phyloP scores from a whole-genome alignment of 2,329 filamentous ascomycete species.

The Elsinoe fawcettii region DNA sequence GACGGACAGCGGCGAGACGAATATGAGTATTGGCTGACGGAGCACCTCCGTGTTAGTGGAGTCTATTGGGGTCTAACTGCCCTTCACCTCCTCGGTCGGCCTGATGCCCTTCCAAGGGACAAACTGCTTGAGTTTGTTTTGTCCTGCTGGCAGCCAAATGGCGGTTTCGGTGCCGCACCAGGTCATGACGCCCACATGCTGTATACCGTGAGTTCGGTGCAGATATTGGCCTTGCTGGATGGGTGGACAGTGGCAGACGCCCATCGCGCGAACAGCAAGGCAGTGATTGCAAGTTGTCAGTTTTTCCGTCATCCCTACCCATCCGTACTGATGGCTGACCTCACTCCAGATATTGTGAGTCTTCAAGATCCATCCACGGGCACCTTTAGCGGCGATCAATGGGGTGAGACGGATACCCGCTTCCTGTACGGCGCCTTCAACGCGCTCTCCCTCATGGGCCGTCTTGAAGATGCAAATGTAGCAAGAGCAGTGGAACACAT shows the following conservation, averaged over 20 bases:
- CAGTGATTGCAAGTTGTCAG: conserved; percentile 72
- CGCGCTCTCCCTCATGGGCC: conserved; percentile 72
- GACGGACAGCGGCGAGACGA: conserved; percentile 69
- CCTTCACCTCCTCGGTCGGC: conserved; percentile 72
- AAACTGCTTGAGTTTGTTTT: conserved; percentile 89
- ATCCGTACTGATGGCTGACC: not conserved
- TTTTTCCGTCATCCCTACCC: not conserved
- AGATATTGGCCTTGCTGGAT: conserved; percentile 81
- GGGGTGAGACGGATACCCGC: conserved; percentile 91
- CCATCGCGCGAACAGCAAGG: conserved; percentile 57
- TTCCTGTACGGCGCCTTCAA: conserved; percentile 90
- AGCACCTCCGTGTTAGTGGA: conserved; percentile 90
- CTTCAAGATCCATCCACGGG: conserved; percentile 76
- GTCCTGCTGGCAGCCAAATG: conserved; percentile 80
- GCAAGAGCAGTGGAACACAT: conserved; percentile 73
- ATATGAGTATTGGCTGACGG: conserved; percentile 95
- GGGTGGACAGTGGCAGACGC: conserved; percentile 75
- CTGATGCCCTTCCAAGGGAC: conserved; percentile 70
- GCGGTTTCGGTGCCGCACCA: conserved; percentile 89
- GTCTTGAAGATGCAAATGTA: conserved; percentile 67
- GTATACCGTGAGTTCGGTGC: conserved; percentile 89
- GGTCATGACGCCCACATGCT: conserved; percentile 94
- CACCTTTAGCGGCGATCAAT: conserved; percentile 88
- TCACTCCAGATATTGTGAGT: conserved; percentile 59
- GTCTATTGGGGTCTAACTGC: conserved; percentile 94